Evolutionary conservation across 495 filamentous ascomycete species (phyloP).

Genomic region (Tetracladium marchalianum): DNA sequence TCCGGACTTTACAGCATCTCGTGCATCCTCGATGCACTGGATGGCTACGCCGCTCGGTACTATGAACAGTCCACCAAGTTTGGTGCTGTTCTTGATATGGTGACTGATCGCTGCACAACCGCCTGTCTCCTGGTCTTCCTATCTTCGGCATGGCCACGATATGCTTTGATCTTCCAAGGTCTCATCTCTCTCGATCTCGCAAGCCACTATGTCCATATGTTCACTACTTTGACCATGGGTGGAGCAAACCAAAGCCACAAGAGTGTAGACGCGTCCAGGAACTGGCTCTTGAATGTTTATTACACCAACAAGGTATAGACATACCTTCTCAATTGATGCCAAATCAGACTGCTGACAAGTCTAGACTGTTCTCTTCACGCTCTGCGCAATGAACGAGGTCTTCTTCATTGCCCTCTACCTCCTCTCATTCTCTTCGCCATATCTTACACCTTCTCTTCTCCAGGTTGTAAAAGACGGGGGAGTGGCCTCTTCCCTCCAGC

Average conservation of each 20-base stretch:
- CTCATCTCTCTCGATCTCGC: constrained; percentile 87
- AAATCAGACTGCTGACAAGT: neutral
- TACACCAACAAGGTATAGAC: constrained; percentile 81
- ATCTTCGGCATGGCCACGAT: constrained; percentile 82
- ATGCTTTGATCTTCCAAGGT: constrained; percentile 85
- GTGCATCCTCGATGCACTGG: constrained; percentile 87
- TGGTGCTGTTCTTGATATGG: constrained; percentile 95
- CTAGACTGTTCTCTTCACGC: constrained; percentile 83
- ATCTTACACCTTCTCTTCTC: constrained; percentile 75
- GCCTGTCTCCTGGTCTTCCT: constrained; percentile 90
- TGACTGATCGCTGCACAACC: constrained; percentile 91
- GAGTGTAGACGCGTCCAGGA: constrained; percentile 71
- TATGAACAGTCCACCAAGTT: constrained; percentile 89
- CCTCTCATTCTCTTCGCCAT: constrained; percentile 85
- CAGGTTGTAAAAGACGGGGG: constrained; percentile 30
- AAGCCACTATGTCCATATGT: constrained; percentile 99
- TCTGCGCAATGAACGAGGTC: constrained; percentile 82
- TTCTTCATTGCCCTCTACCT: constrained; percentile 99
- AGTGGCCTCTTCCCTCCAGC: constrained; percentile 44
- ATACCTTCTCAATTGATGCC: constrained; percentile 2
- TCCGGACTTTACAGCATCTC: constrained; percentile 83
- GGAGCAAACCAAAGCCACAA: constrained; percentile 77
- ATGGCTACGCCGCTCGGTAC: constrained; percentile 80
- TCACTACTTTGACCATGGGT: constrained; percentile 77
- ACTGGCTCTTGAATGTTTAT: constrained; percentile 82